phyloP scores from a whole-genome alignment of 2,329 filamentous ascomycete genomes.

The Cladosporium sphaerospermum region DNA sequence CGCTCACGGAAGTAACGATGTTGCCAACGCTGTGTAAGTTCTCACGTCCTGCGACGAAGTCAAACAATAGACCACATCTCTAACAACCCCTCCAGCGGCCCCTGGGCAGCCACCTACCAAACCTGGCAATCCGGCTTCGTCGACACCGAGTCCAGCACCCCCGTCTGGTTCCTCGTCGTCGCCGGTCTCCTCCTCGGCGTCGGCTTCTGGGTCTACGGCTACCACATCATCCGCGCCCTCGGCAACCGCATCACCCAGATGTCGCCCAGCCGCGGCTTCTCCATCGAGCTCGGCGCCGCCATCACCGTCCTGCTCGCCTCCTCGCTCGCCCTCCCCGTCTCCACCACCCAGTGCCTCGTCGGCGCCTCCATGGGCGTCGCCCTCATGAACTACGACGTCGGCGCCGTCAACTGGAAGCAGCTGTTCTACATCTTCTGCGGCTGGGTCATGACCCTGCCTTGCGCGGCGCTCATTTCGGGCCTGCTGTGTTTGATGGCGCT shows the following conservation, averaged over 20 bases:
- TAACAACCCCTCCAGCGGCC: constrained; percentile 33
- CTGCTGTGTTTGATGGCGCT: constrained; percentile 50
- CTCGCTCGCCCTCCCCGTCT: constrained; percentile 54
- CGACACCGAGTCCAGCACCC: constrained; percentile 44
- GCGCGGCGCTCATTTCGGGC: constrained; percentile 50
- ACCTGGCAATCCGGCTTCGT: constrained; percentile 48
- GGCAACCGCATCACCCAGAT: constrained; percentile 57
- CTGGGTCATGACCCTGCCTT: constrained; percentile 56
- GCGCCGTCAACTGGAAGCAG: constrained; percentile 57
- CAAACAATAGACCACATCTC: too few species aligned
- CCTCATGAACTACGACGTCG: constrained; percentile 52
- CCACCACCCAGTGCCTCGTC: constrained; percentile 58
- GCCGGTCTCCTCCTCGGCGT: constrained; percentile 48
- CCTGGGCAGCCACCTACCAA: constrained; percentile 55
- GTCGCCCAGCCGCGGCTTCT: constrained; percentile 53
- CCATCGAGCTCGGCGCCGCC: constrained; percentile 55
- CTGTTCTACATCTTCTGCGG: constrained; percentile 53
- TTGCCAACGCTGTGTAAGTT: constrained; percentile 46
- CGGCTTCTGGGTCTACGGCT: constrained; percentile 56
- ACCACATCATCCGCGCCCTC: constrained; percentile 56
- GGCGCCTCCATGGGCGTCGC: constrained; percentile 57
- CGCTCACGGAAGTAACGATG: constrained; percentile 62
- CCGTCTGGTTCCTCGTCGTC: constrained; percentile 55
- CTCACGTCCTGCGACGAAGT: too few species aligned
- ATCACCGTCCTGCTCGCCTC: constrained; percentile 59